Evolutionary conservation across 108 stramenopile genomes (phyloP).

Genomic region (Cyclostephanos invisitatus): DNA sequence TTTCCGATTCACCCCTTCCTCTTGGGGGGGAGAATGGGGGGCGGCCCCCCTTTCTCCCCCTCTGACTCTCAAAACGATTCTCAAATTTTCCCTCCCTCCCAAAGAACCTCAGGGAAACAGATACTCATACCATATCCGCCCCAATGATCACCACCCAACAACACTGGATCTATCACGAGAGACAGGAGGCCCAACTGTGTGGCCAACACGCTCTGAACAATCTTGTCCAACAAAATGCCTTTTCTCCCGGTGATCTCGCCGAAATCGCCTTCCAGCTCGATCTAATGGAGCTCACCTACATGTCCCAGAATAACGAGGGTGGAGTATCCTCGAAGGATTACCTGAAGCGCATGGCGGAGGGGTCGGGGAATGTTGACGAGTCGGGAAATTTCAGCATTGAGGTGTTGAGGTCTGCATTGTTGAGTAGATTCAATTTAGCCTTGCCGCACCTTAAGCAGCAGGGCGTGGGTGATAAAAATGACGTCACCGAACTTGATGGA

Average conservation of each 20-base stretch:
- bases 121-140: too few relatives aligned
- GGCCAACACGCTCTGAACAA: constrained; percentile 95
- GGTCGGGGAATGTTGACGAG: constrained; percentile 76
- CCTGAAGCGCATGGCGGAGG: constrained; percentile 67
- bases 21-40: too few relatives aligned
- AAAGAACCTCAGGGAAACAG: too few relatives aligned
- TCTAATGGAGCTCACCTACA: constrained; percentile 77
- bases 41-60: too few relatives aligned
- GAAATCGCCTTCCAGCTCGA: constrained; percentile 85
- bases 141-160: constrained; percentile 16
- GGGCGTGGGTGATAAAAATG: constrained; percentile 38
- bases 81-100: too few relatives aligned
- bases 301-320: constrained; percentile 78
- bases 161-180: constrained; percentile 89
- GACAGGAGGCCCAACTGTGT: constrained; percentile 83
- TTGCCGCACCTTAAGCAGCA: constrained; percentile 57
- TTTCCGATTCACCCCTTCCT: background rate
- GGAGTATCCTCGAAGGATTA: constrained; percentile 72
- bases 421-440: constrained; percentile 45
- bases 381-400: constrained; percentile 85
- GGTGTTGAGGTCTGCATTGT: constrained; percentile 71
- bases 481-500: constrained; percentile 70
- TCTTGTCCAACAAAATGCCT: constrained; percentile 71
- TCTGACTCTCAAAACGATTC: too few relatives aligned
- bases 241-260: constrained; percentile 67